Base-by-base conservation (phyloP, 768 basidiomycete species). In the Leccinum disarticulatum region DNA sequence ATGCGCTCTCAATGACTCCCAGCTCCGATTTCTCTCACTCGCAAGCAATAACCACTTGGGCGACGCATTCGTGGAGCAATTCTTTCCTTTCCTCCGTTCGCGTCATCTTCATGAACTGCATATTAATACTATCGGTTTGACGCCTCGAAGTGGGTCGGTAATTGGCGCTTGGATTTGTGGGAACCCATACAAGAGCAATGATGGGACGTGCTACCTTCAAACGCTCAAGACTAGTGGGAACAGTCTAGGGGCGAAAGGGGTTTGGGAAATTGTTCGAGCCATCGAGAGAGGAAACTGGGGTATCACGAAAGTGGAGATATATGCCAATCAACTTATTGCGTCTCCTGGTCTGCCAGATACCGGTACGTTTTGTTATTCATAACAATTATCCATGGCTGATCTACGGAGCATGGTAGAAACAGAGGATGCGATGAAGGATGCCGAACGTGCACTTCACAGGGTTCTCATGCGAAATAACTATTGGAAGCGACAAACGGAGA, bases 191-290 rank as follows among this genome's bases (percentile, higher is more conserved):
- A 49, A 63, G 33, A 61, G 54, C 30, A 49, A 46, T 28, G 59
- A 52, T 15, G 65, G 70, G 33, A 51, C 6, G 17, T 84, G 83
- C 58, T 73, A 73, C 15, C 74, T 88, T 17, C 74, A 77, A 52
- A 76, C 71, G 2, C 74, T 88, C 49, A 81, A 79, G 62, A 77
- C 81, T 58, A 87, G 80, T 68, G 83, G 81, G n/a, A 89, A 89
- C 61, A 70, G 70, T 17, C 74, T 89, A 1, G 83, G 82, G 5
- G 70, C 76, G 33, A 75, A 71, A 1, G 81, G 77, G 1, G 77
- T 86, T 30, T 72, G 72, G 58, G 68, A 76, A 13, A 80, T 89
- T 48, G 69, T 85, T 27, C 72, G 73, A 33, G 80, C 81, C 22
- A 76, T 87, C 6, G 72, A 80, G 58, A 72, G 64, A 33, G 65